These are phyloP conservation scores for Catenaria anguillulae DNA, from an alignment of 371 early-diverging fungal genomes.

Conservation along the genomic window DNA sequence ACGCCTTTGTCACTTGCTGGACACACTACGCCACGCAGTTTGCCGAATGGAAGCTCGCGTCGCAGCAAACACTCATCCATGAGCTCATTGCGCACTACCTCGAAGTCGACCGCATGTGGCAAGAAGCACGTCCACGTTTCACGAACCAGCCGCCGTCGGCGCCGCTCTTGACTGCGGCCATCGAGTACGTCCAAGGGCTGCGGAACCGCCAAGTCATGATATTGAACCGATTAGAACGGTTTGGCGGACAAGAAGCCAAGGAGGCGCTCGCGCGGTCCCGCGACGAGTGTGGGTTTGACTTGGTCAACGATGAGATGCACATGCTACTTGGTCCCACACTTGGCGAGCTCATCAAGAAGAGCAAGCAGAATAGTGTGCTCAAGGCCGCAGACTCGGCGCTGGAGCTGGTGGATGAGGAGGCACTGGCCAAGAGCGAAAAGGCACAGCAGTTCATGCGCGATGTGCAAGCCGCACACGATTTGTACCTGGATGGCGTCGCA, in stretches of 20 bases:
- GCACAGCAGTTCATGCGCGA: not conserved
- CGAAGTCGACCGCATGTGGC: not conserved
- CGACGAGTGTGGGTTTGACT: not conserved
- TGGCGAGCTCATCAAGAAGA: no score
- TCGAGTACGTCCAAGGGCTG: not conserved
- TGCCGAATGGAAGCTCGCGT: not conserved
- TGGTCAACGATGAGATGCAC: not conserved
- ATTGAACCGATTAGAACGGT: not conserved
- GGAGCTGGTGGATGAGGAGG: no score
- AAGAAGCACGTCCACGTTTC: not conserved
- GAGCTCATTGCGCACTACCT: not conserved
- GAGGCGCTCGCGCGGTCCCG: not conserved
- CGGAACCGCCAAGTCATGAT: not conserved
- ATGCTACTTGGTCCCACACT: not conserved
- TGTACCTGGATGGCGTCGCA: not conserved
- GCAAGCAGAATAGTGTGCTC: no score
- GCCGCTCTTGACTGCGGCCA: not conserved
- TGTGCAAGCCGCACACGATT: not conserved
- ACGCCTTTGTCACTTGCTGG: not conserved
- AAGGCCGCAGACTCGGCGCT: no score
- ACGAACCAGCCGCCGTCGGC: not conserved
- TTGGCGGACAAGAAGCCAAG: not conserved
- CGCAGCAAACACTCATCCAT: not conserved
- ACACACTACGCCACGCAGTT: not conserved
- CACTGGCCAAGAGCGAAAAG: no score